phyloP scores from a whole-genome alignment of 2,329 filamentous ascomycete species.

The Chaetoscypha palmicola region DNA sequence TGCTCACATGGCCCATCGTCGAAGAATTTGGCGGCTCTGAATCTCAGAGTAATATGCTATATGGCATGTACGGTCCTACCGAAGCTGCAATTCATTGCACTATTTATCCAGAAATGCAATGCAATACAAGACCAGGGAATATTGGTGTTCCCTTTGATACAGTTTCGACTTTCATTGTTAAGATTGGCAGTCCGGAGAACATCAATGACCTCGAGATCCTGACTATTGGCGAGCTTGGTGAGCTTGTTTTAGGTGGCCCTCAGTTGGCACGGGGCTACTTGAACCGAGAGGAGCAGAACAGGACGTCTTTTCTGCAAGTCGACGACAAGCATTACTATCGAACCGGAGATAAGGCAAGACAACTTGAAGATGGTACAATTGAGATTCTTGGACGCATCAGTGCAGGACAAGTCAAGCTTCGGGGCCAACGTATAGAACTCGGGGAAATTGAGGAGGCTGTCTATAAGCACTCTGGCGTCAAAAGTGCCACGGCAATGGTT shows the following conservation, averaged over 20 bases:
- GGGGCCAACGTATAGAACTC: constrained; percentile 76
- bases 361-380: constrained; percentile 61
- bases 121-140: constrained; percentile 51
- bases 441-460: constrained; percentile 70
- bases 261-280: constrained; percentile 78
- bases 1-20: constrained; percentile 73
- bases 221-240: constrained; percentile 35
- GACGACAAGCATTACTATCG: constrained; percentile 63
- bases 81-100: constrained; percentile 91
- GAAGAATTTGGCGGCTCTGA: constrained; percentile 62
- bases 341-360: constrained; percentile 74
- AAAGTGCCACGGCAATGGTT: constrained; percentile 60
- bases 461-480: constrained; percentile 53
- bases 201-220: constrained; percentile 20
- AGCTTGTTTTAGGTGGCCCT: constrained; percentile 72
- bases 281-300: constrained; percentile 71
- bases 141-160: constrained; percentile 77
- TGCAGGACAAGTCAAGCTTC: constrained; percentile 77
- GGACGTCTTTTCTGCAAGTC: constrained; percentile 61
- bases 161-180: constrained; percentile 40
- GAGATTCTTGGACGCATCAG: constrained; percentile 77
- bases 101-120: constrained; percentile 55
- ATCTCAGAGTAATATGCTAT: constrained; percentile 54
- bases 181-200: constrained; percentile 14
- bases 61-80: constrained; percentile 92